Percentiles rank a stretch among this genome's conserved stretches.
phyloP scores from a whole-genome alignment of 2,329 filamentous ascomycete species.

The Nannizziopsis barbatae region DNA sequence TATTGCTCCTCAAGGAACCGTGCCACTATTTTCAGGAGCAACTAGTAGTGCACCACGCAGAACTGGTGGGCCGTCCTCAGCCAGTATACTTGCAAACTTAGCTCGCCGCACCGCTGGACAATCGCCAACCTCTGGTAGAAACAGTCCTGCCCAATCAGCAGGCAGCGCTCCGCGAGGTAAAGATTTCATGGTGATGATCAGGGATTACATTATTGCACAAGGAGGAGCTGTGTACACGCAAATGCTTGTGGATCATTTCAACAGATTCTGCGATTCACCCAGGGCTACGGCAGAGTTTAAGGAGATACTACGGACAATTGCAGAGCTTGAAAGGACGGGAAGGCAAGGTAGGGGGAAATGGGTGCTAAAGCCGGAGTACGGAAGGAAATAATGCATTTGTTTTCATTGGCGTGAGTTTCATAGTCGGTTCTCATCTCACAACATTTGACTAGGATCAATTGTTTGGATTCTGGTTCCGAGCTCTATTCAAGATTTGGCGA shows the following conservation, averaged over 20 bases:
- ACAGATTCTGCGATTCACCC: conserved; percentile 59
- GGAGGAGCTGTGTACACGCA: conserved; percentile 71
- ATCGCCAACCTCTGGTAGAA: conserved; percentile 1
- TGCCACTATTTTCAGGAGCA: conserved; percentile 18
- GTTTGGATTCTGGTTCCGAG: too few species aligned
- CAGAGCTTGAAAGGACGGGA: conserved; percentile 51
- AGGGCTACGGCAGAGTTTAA: conserved; percentile 70
- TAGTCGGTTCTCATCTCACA: neutral
- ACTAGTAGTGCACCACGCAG: conserved; percentile 27
- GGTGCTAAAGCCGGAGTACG: conserved; percentile 49
- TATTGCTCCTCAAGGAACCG: conserved; percentile 5
- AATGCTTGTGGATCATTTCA: conserved; percentile 82
- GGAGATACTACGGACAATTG: conserved; percentile 64
- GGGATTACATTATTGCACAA: conserved; percentile 64
- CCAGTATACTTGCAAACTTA: conserved; percentile 32
- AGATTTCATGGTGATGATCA: conserved; percentile 62
- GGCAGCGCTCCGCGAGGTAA: conserved; percentile 36
- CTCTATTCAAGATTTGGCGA: too few species aligned
- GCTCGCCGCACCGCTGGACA: conserved; percentile 19
- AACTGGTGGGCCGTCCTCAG: conserved; percentile 31
- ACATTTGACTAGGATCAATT: neutral
- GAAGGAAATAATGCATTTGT: conserved; percentile 9
- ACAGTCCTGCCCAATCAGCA: neutral
- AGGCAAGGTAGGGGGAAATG: conserved; percentile 44
- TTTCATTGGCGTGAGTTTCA: too few species aligned